A percentile compares a stretch with the other conserved stretches of the same genome.
These are phyloP conservation scores for Fraxinus quadrangulata DNA, from an alignment of 257 asterid species.

Conservation along the genomic window DNA sequence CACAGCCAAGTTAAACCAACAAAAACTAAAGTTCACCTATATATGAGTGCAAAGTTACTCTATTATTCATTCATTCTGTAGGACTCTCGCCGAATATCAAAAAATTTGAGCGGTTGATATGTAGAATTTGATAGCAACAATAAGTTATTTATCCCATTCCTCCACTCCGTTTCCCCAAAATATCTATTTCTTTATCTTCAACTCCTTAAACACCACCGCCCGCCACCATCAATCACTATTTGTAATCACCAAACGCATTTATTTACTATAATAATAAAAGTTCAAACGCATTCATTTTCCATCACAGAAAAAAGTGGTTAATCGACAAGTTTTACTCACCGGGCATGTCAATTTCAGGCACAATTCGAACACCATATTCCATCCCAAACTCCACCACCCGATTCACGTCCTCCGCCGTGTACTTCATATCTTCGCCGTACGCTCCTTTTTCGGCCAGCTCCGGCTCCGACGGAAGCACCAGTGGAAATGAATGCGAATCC, in stretches of 20 bases:
- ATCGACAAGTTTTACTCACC: conserved; percentile 46
- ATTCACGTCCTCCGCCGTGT: conserved; percentile 68
- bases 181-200: background rate
- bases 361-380: conserved; percentile 75
- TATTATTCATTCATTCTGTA: background rate
- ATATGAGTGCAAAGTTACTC: background rate
- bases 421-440: conserved; percentile 67
- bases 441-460: conserved; percentile 72
- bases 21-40: background rate
- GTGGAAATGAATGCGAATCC: conserved; percentile 90
- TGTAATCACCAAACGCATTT: background rate
- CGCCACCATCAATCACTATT: background rate
- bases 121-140: background rate
- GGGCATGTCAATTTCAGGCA: conserved; percentile 98
- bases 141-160: background rate
- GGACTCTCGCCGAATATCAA: background rate
- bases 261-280: background rate
- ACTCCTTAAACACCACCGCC: background rate
- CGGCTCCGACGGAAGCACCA: conserved; percentile 77
- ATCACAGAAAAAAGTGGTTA: background rate
- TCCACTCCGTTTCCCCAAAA: background rate
- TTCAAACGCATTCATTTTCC: background rate
- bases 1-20: background rate
- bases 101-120: background rate
- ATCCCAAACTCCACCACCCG: conserved; percentile 69